Evolutionary conservation across 2,329 filamentous ascomycete species (phyloP).

Genomic region (Scytalidium sp.): DNA sequence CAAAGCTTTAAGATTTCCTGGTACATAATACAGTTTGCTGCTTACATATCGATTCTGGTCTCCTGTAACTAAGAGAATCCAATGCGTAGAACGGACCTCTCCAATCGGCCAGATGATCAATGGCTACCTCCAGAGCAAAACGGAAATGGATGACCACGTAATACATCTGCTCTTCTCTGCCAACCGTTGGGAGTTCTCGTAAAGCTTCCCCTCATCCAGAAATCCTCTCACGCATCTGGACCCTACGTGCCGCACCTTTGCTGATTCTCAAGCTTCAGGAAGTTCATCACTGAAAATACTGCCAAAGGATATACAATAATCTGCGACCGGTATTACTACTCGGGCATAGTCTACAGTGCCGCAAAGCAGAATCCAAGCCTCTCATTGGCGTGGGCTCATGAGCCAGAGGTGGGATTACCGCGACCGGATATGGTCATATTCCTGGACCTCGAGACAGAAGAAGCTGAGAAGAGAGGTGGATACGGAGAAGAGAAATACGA

Average conservation of each 20-base stretch:
- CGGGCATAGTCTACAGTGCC: slow-evolving; percentile 87
- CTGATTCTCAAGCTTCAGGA: slow-evolving; percentile 30
- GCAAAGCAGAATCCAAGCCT: slow-evolving; percentile 76
- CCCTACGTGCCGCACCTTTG: not conserved
- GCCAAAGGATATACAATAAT: slow-evolving; percentile 70
- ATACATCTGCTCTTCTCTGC: slow-evolving; percentile 73
- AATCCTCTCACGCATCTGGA: slow-evolving; percentile 1
- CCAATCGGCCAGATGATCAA: slow-evolving; percentile 68
- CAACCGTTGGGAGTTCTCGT: slow-evolving; percentile 63
- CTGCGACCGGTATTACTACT: slow-evolving; percentile 93
- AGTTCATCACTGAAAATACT: slow-evolving; percentile 52
- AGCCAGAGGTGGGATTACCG: slow-evolving; percentile 82
- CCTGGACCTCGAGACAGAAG: slow-evolving; percentile 72
- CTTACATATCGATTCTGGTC: not conserved
- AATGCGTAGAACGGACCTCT: slow-evolving; percentile 56
- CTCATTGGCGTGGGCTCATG: slow-evolving; percentile 74
- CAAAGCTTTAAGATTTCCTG: slow-evolving; percentile 63
- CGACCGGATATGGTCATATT: slow-evolving; percentile 86
- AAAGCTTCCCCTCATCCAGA: slow-evolving; percentile 1
- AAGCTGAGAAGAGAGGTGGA: slow-evolving; percentile 74
- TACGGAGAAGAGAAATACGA: slow-evolving; percentile 92
- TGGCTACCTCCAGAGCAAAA: slow-evolving; percentile 57
- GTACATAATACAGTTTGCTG: slow-evolving; percentile 33
- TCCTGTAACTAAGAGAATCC: slow-evolving; percentile 2
- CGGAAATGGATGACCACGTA: slow-evolving; percentile 63